Evolutionary conservation across 305 asterid genomes (phyloP).

Genomic region (Euphrasia arctica): DNA sequence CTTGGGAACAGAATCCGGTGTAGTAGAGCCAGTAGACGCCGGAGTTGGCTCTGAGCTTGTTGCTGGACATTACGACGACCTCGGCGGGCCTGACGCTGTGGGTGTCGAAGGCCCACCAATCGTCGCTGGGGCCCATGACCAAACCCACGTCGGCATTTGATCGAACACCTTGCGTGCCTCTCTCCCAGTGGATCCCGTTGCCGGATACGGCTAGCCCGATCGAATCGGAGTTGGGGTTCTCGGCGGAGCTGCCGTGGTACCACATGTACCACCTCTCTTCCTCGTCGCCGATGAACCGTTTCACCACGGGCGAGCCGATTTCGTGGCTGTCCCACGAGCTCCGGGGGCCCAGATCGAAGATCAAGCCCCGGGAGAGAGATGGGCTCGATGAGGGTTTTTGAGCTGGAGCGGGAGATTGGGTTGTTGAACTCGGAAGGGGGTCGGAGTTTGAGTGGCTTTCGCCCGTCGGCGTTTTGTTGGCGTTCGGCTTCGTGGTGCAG

Average conservation of each 20-base stretch:
- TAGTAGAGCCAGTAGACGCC: constrained; percentile 88
- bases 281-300: constrained; percentile 75
- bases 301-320: constrained; percentile 91
- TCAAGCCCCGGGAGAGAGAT: constrained; percentile 57
- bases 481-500: constrained; percentile 55
- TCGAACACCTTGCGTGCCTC: constrained; percentile 48
- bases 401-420: constrained; percentile 30
- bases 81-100: constrained; percentile 65
- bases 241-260: constrained; percentile 60
- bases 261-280: constrained; percentile 94
- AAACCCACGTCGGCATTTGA: constrained; percentile 67
- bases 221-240: constrained; percentile 35
- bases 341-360: constrained; percentile 56
- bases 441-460: constrained; percentile 26
- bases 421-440: constrained; percentile 31
- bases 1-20: constrained; percentile 51
- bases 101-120: constrained; percentile 96
- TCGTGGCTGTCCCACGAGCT: constrained; percentile 72
- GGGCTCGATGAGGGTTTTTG: constrained; percentile 33
- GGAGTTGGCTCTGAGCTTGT: constrained; percentile 50
- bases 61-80: constrained; percentile 74
- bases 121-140: constrained; percentile 57
- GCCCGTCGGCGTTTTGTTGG: constrained; percentile 41
- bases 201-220: constrained; percentile 80
- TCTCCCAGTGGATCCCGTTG: constrained; percentile 93